Conservation (phyloP, 2,329 filamentous ascomycete species). For the Tolypocladium cylindrosporum region DNA sequence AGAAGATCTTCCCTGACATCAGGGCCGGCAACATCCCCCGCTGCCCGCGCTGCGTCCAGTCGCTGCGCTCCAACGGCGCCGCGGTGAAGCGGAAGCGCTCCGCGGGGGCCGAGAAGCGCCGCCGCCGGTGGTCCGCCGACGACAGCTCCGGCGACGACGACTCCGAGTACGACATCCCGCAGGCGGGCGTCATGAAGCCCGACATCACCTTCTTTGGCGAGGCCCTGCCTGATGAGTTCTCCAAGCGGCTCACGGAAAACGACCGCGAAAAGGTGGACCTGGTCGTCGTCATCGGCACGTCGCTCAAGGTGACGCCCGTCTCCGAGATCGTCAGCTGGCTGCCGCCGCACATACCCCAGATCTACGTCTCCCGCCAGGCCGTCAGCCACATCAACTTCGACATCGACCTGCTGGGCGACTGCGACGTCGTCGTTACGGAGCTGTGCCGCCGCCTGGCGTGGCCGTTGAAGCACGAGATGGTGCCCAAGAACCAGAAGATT, state of each 20-base stretch:
- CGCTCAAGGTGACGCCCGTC: conserved; percentile 89
- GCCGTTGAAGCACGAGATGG: conserved; percentile 74
- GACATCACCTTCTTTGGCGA: conserved; percentile 99
- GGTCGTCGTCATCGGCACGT: conserved; percentile 92
- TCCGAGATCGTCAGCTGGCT: conserved; percentile 80
- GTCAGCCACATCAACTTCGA: conserved; percentile 91
- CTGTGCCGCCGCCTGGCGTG: conserved; percentile 74
- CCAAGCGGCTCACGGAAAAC: conserved; percentile 65
- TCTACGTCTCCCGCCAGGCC: conserved; percentile 79
- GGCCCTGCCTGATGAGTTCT: conserved; percentile 74
- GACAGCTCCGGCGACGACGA: conserved; percentile 34
- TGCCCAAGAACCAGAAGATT: conserved; percentile 55
- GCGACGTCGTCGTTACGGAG: conserved; percentile 82
- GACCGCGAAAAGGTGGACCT: conserved; percentile 77
- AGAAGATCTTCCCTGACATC: conserved; percentile 71
- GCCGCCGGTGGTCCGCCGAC: conserved; percentile 26
- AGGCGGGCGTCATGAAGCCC: conserved; percentile 81
- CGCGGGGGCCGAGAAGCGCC: conserved; percentile 22
- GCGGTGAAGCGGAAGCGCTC: conserved; percentile 29
- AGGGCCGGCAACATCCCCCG: conserved; percentile 64
- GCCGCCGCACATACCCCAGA: conserved; percentile 72
- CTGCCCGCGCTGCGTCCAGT: conserved; percentile 60
- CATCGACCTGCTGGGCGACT: conserved; percentile 91
- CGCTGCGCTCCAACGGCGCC: conserved; percentile 26
- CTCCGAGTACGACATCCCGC: conserved; percentile 45